Conservation (phyloP, 192 early-diverging fungal genomes). For the Radiomyces spectabilis region DNA sequence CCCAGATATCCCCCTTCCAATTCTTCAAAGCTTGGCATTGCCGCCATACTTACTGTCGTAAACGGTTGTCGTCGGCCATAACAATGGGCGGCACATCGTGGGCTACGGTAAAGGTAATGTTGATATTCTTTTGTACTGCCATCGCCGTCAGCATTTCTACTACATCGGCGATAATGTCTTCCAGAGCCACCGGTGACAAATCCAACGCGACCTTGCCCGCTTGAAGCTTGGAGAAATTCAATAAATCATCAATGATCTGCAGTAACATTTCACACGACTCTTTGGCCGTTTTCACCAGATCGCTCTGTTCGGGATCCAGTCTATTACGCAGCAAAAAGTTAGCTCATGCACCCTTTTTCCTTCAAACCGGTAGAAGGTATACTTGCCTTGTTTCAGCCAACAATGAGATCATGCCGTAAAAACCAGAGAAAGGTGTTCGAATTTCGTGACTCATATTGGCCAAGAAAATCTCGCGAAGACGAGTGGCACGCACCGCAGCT, state of each 20-base stretch:
- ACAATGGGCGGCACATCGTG: conserved; percentile 47
- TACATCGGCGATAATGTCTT: conserved; percentile 39
- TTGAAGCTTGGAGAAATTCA: conserved; percentile 42
- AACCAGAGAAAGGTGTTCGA: conserved; percentile 42
- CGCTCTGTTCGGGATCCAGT: conserved; percentile 38
- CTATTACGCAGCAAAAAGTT: no score
- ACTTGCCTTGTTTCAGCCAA: conserved; percentile 32
- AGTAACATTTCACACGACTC: conserved; percentile 42
- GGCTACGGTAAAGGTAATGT: conserved; percentile 47
- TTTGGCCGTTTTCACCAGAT: conserved; percentile 42
- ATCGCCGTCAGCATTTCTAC: conserved; percentile 55
- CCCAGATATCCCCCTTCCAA: no score
- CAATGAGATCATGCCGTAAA: conserved; percentile 40
- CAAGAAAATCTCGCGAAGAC: conserved; percentile 23
- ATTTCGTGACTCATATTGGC: conserved; percentile 33
- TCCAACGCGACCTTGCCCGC: conserved; percentile 42
- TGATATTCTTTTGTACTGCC: conserved; percentile 53
- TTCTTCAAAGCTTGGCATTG: no score
- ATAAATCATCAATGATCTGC: conserved; percentile 41
- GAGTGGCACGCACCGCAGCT: conserved; percentile 20
- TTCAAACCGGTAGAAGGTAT: no score
- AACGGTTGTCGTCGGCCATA: conserved; percentile 58
- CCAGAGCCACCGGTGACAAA: conserved; percentile 29
- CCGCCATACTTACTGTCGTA: conserved; percentile 53
- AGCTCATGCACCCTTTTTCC: no score